Evolutionary conservation across 345 rosid genomes (phyloP).

Genomic region (Carallia brachiata): DNA sequence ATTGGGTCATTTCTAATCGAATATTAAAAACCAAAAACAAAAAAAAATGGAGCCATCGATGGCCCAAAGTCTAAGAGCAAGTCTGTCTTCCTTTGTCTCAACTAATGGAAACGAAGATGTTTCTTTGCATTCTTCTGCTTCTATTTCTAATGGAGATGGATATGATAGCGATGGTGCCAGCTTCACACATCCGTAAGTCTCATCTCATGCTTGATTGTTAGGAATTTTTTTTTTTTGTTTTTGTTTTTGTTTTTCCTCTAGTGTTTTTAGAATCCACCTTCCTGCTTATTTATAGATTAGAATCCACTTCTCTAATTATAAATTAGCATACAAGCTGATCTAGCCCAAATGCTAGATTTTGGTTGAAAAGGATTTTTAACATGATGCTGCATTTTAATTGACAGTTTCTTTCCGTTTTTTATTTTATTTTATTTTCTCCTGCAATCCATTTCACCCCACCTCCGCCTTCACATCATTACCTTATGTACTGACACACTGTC

Average conservation of each 20-base stretch:
- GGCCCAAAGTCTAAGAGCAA: slow-evolving; percentile 54
- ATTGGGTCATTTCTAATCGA: no score
- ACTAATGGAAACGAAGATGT: slow-evolving; percentile 41
- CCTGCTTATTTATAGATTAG: no score
- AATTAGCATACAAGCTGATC: no score
- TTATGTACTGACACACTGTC: no score
- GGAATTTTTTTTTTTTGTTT: neutral
- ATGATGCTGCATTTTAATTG: no score
- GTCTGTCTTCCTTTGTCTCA: slow-evolving; percentile 53
- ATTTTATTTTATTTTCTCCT: no score
- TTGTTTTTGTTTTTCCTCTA: neutral
- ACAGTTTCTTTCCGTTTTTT: no score
- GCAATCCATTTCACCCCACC: no score
- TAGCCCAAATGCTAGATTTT: no score
- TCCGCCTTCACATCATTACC: no score
- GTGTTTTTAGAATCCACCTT: neutral
- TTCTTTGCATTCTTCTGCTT: slow-evolving; percentile 36
- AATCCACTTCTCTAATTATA: no score
- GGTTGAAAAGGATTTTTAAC: neutral
- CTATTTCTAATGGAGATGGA: slow-evolving; percentile 58
- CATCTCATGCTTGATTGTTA: neutral
- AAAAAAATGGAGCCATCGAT: slow-evolving; percentile 32
- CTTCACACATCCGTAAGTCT: slow-evolving; percentile 48
- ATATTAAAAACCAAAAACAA: slow-evolving; percentile 4
- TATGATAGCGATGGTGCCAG: slow-evolving; percentile 74